A percentile compares a stretch with the other conserved stretches of the same genome.
Conservation (phyloP, 1,139 yeast species). For the Taiozyma sp. region DNA sequence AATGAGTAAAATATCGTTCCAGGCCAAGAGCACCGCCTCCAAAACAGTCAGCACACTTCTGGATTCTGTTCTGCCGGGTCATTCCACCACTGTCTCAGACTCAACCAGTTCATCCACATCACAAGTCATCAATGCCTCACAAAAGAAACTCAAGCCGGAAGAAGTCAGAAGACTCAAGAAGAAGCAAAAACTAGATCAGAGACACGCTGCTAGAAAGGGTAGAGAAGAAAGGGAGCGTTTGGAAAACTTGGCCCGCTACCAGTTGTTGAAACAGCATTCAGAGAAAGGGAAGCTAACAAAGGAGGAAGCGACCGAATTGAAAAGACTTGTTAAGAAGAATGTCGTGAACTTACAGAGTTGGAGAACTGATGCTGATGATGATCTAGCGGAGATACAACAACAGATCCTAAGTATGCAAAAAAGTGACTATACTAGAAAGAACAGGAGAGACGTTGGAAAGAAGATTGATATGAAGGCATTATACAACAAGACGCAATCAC, state of each 20-base stretch:
- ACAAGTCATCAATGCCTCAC: slow-evolving; percentile 33
- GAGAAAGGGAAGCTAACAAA: slow-evolving; percentile 33
- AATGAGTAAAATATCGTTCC: slow-evolving; percentile 14
- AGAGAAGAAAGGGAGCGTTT: slow-evolving; percentile 37
- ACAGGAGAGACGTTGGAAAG: slow-evolving; percentile 25
- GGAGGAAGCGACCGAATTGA: slow-evolving; percentile 45
- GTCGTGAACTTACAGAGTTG: slow-evolving; percentile 42
- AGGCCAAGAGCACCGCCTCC: slow-evolving; percentile 2
- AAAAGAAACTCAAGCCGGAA: slow-evolving; percentile 29
- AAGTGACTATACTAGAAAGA: slow-evolving; percentile 20
- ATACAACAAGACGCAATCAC: slow-evolving; percentile 22
- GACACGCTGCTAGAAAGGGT: slow-evolving; percentile 34
- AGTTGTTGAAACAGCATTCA: slow-evolving; percentile 42
- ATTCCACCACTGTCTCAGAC: slow-evolving; percentile 9
- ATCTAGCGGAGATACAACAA: slow-evolving; percentile 38
- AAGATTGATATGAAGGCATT: slow-evolving; percentile 13
- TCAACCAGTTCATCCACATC: slow-evolving; percentile 25
- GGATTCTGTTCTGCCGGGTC: slow-evolving; percentile 38
- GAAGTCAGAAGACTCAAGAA: slow-evolving; percentile 31
- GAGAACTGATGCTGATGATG: slow-evolving; percentile 44
- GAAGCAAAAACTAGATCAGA: slow-evolving; percentile 36
- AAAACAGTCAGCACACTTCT: slow-evolving; percentile 40
- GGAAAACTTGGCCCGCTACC: slow-evolving; percentile 46
- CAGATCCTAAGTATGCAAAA: slow-evolving; percentile 35
- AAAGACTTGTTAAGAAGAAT: slow-evolving; percentile 46